Base-by-base conservation (phyloP, 2,329 filamentous ascomycete species). In the Endocalyx cinctus region DNA sequence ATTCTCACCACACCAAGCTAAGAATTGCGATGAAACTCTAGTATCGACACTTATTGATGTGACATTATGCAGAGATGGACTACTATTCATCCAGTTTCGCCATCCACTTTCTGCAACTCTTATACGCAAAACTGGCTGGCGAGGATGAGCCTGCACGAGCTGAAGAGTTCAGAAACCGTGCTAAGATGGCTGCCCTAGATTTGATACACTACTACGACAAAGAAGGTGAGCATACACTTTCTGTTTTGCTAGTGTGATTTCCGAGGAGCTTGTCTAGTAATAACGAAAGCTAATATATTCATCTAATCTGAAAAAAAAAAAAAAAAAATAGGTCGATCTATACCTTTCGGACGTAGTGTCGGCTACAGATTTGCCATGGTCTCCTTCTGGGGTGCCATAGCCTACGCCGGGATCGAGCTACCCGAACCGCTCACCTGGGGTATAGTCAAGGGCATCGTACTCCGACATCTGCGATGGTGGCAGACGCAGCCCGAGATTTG, bases 311-410 rank as follows among this genome's bases (percentile, higher is more conserved):
- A n/a, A n/a, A n/a, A n/a, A n/a, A n/a, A n/a, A n/a, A n/a, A n/a
- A n/a, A n/a, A n/a, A n/a, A n/a, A n/a, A n/a, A 29, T 55, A 67
- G 54, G 79, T 5, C 70, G 82, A 16, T 72, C 82, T 2, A 84
- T 87, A 32, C 84, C 85, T 0, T 90, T 87, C 45, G 85, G 85
- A 4, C 74, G 85, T 29, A 86, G 81, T 33, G 72, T 89, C 31
- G 85, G 82, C 6, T 90, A 90, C 55, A 76, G 84, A n/a, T 89
- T 87, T 56, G 84, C 83, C 30, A 88, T 88, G 79, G 79, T 82
- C n/a, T 83, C 79, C 1, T 89, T 89, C 62, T 89, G 84, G 84
- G 80, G 82, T 10, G 81, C 84, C 0, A 61, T 88, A 17, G 85
- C 82, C 1, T 87, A 87, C 48, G 83, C 84, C 4, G 79, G 79